Evolutionary conservation across 2,329 filamentous ascomycete species (phyloP), one percentile per base, ranked within the genome.

Genomic region (Curvularia sp.): DNA sequence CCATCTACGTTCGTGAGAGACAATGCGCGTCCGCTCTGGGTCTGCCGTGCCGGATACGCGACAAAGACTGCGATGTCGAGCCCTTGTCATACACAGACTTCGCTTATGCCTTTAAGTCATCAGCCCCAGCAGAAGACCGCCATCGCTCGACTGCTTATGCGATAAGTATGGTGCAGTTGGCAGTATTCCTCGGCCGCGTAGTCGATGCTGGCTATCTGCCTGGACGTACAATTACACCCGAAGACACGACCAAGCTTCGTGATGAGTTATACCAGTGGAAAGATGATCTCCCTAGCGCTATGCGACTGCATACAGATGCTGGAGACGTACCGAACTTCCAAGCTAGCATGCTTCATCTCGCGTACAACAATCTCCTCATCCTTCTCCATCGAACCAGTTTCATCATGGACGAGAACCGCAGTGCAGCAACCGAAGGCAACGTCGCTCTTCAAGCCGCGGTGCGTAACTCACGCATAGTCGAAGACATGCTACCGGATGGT

Each of bases 1-100:
- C 82, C 5, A 78, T 84, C 7, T 84, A 85, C 53, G 76, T 83
- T 46, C 74, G 82, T 9, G 82, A 84, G 51, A 78, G 81, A 45
- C 81, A 84, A 64, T 79, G 77, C 23, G 78, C 80, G 1, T 78
- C 80, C 2, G 79, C 80, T 9, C 62, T 80, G 5, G 81, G 81
- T 1, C 65, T 83, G 1, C 81, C 81, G 0, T 79, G 78, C 43
- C 74, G 81, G 1, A 81, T 83, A 32, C 78, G 79, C 6, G 80
- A 83, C 28, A 79, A 83, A 55, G 81, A 83, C 34, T 83, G 81
- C 53, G 81, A 83, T 55, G 72, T 81, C 7, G 75, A 77, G 8
- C 72, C 77, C 46, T 71, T 82, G 0, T 64, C 74, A 5, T 56
- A 68, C 12, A 65, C 70, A 0, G 78, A 82, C 64, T 76, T 80